Conservation (phyloP, 805 yeast species). For the Candida pseudoglaebosa region DNA sequence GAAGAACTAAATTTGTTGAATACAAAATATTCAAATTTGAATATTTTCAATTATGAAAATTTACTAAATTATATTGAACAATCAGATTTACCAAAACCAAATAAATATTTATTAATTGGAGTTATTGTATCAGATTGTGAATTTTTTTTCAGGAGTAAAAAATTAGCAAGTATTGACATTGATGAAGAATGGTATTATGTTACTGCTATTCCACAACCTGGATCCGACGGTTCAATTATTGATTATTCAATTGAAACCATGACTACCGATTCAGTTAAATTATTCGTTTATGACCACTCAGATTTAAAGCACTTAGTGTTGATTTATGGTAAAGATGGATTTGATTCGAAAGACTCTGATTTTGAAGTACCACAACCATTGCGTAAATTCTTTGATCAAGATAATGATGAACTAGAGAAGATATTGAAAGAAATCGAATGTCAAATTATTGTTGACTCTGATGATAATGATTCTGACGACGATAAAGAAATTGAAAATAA, state of each 20-base stretch:
- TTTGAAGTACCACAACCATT: constrained; percentile 10
- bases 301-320: constrained; percentile 9
- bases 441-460: not conserved
- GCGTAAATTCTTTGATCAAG: constrained; percentile 14
- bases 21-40: constrained; percentile 13
- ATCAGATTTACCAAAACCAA: constrained; percentile 10
- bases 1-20: constrained; percentile 17
- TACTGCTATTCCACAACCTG: constrained; percentile 7
- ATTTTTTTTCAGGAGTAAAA: constrained; percentile 22
- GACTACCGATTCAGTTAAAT: constrained; percentile 17
- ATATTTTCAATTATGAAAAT: constrained; percentile 18
- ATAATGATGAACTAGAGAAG: constrained; percentile 12
- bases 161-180: constrained; percentile 5
- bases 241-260: constrained; percentile 17
- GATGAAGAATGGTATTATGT: constrained; percentile 22
- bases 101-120: constrained; percentile 25
- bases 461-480: constrained; percentile 1
- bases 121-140: constrained; percentile 28
- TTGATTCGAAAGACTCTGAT: constrained; percentile 5
- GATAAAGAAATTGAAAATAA: not conserved
- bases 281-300: constrained; percentile 13
- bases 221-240: constrained; percentile 9
- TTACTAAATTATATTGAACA: constrained; percentile 13
- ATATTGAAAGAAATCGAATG: constrained; percentile 1
- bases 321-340: constrained; percentile 16